These are phyloP conservation scores for Diaporthe nobilis DNA, from an alignment of 2,329 filamentous ascomycete species.

Conservation along the genomic window DNA sequence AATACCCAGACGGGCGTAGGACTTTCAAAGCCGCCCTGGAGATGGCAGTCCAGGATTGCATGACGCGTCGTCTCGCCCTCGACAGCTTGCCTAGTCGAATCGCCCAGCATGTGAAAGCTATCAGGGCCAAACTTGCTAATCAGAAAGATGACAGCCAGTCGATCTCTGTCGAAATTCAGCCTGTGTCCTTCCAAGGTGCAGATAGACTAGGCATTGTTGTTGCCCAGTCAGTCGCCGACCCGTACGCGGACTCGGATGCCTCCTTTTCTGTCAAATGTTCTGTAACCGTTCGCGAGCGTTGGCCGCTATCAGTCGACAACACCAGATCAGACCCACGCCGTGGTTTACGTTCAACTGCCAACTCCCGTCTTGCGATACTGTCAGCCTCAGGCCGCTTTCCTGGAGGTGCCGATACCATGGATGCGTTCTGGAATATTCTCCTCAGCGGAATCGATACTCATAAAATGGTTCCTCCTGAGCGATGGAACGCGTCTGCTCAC, in stretches of 20 bases:
- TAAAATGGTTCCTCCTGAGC: conserved; percentile 20
- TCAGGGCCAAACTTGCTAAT: not conserved
- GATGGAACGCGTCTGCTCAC: conserved; percentile 58
- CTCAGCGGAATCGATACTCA: conserved; percentile 42
- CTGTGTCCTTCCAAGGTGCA: not conserved
- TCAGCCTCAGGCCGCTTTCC: not conserved
- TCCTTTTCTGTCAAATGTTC: not conserved
- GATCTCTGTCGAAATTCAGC: not conserved
- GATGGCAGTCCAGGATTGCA: not conserved
- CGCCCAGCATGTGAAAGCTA: conserved; percentile 3
- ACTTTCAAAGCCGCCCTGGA: not conserved
- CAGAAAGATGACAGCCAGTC: not conserved
- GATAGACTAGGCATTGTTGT: not conserved
- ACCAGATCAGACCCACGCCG: not conserved
- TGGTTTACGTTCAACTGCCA: not conserved
- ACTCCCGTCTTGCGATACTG: not conserved
- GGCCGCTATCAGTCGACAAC: not conserved
- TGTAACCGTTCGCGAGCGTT: not conserved
- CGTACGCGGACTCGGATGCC: not conserved
- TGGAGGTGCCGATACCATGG: conserved; percentile 39
- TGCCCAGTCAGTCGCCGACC: not conserved
- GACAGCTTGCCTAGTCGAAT: not conserved
- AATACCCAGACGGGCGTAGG: not conserved
- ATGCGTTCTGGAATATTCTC: conserved; percentile 45
- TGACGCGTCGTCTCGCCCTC: not conserved